Conservation (phyloP, 345 rosid genomes). For the Sisymbrium irio region DNA sequence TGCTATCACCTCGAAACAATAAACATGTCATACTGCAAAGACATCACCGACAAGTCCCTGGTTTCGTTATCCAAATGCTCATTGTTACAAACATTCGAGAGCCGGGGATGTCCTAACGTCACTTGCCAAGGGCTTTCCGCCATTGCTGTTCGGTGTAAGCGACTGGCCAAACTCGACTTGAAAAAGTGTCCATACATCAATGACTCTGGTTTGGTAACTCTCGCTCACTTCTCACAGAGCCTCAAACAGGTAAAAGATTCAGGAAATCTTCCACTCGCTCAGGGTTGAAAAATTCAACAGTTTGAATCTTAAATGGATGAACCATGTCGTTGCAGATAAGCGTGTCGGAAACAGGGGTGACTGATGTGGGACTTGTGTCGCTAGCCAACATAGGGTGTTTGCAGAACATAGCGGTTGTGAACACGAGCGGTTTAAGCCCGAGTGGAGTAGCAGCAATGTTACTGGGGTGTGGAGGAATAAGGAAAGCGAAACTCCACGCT, state of each 20-base stretch:
- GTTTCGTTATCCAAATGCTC: slow-evolving; percentile 40
- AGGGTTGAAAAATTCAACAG: neutral
- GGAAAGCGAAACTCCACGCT: slow-evolving; percentile 47
- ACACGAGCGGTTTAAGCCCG: slow-evolving; percentile 38
- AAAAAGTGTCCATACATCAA: slow-evolving; percentile 43
- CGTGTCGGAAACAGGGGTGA: slow-evolving; percentile 47
- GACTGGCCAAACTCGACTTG: slow-evolving; percentile 41
- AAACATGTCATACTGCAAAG: slow-evolving; percentile 45
- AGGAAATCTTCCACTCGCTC: neutral
- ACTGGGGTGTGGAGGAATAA: slow-evolving; percentile 42
- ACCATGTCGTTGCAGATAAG: slow-evolving; percentile 41
- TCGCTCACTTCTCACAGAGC: slow-evolving; percentile 42
- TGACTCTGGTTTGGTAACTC: slow-evolving; percentile 45
- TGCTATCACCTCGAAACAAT: slow-evolving; percentile 40
- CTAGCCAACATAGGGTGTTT: slow-evolving; percentile 41
- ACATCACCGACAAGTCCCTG: slow-evolving; percentile 42
- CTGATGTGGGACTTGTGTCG: slow-evolving; percentile 41
- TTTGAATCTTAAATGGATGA: neutral
- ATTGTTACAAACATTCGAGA: slow-evolving; percentile 37
- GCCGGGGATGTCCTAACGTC: slow-evolving; percentile 45
- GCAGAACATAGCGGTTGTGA: slow-evolving; percentile 44
- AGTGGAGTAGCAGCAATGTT: slow-evolving; percentile 49
- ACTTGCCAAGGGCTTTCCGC: slow-evolving; percentile 42
- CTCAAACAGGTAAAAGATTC: slow-evolving; percentile 40
- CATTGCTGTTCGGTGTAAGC: slow-evolving; percentile 40